Evolutionary conservation across 176 grass and related monocot genomes (phyloP).

Genomic region (Alopecurus myosuroides): DNA sequence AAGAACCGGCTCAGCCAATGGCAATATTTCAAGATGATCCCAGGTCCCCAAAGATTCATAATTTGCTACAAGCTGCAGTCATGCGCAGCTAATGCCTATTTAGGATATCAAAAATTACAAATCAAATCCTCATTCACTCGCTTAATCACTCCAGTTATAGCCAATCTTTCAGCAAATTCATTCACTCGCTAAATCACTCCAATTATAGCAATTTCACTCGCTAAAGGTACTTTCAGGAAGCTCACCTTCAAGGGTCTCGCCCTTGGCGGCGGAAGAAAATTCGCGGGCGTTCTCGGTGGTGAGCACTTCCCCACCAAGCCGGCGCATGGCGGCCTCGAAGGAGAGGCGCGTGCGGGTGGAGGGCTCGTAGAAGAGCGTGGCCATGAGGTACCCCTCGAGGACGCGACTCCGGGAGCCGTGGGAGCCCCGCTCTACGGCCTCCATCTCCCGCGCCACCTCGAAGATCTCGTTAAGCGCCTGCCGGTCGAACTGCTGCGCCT

Average conservation of each 20-base stretch:
- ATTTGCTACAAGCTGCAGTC: not conserved
- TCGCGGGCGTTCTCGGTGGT: conserved; percentile 99
- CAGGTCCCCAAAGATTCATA: not conserved
- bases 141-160: not conserved
- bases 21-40: not conserved
- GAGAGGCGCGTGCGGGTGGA: conserved; percentile 87
- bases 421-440: conserved; percentile 56
- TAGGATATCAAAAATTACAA: not conserved
- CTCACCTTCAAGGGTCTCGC: conserved; percentile 90
- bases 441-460: conserved; percentile 86
- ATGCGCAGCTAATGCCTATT: not conserved
- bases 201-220: not conserved
- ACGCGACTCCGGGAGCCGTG: conserved; percentile 46
- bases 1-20: not conserved
- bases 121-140: not conserved
- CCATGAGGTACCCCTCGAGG: conserved; percentile 86
- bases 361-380: conserved; percentile 92
- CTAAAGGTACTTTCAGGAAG: not conserved
- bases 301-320: conserved; percentile 81
- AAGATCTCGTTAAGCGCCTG: conserved; percentile 69
- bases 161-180: not conserved
- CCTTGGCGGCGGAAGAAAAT: conserved; percentile 95
- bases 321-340: conserved; percentile 87
- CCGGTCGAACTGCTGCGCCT: conserved; percentile 81
- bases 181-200: not conserved